phyloP scores from a whole-genome alignment of 2,329 filamentous ascomycete species.

The Diaporthe helianthi region DNA sequence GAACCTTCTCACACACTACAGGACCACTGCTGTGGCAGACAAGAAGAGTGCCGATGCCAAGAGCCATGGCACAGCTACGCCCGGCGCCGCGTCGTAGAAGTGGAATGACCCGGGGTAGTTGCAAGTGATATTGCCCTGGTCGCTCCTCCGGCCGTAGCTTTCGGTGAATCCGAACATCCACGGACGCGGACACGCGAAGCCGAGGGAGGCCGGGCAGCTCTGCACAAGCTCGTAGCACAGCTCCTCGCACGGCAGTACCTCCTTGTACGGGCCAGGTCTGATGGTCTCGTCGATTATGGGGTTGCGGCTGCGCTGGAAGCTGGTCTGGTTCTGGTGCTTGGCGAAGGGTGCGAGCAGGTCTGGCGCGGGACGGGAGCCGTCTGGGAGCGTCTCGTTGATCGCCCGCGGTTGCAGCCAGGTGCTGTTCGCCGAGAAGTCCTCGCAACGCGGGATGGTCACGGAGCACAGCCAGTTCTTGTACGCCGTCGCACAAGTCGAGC shows the following conservation, averaged over 20 bases:
- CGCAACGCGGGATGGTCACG: slow-evolving; percentile 89
- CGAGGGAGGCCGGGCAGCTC: slow-evolving; percentile 79
- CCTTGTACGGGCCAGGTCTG: slow-evolving; percentile 88
- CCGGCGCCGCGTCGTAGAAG: slow-evolving; percentile 48
- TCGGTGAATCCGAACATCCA: slow-evolving; percentile 50
- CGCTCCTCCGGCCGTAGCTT: slow-evolving; percentile 51
- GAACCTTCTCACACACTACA: neutral
- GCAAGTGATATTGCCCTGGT: slow-evolving; percentile 51
- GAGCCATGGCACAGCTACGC: slow-evolving; percentile 38
- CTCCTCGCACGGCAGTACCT: slow-evolving; percentile 87
- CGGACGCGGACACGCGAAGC: slow-evolving; percentile 75
- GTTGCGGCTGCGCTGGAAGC: slow-evolving; percentile 68
- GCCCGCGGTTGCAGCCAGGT: slow-evolving; percentile 72
- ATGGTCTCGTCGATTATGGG: slow-evolving; percentile 74
- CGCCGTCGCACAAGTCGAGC: slow-evolving; percentile 75
- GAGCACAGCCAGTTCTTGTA: slow-evolving; percentile 97
- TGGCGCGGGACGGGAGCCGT: slow-evolving; percentile 64
- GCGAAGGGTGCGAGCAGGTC: slow-evolving; percentile 40
- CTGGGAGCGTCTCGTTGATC: slow-evolving; percentile 72
- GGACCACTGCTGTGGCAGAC: slow-evolving; percentile 17
- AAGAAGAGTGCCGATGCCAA: slow-evolving; percentile 30
- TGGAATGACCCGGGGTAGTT: slow-evolving; percentile 69
- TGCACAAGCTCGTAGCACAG: slow-evolving; percentile 87
- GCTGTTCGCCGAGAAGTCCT: slow-evolving; percentile 71
- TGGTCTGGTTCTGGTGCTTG: slow-evolving; percentile 40